Conservation (phyloP, 306 rosid genomes). For the Canavalia ensiformis region DNA sequence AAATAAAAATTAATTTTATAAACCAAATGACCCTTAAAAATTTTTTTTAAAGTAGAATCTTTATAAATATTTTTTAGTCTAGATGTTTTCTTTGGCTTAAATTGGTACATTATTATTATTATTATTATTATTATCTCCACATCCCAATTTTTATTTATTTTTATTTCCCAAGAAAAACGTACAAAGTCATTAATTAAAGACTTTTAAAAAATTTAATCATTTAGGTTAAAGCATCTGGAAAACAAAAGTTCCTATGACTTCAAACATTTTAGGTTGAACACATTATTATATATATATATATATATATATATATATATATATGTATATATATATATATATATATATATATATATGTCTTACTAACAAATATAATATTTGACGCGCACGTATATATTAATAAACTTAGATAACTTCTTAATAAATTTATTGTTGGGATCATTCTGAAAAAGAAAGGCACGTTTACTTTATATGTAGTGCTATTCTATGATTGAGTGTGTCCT, state of each 20-base stretch:
- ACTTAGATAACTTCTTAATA: background rate
- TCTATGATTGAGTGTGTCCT: conserved; percentile 44
- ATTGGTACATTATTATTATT: background rate
- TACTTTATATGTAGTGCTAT: background rate
- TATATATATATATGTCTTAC: background rate
- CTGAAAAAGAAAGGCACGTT: conserved; percentile 6
- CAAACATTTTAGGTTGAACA: background rate
- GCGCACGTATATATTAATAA: background rate
- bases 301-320: background rate
- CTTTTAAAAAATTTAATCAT: background rate
- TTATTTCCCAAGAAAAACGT: background rate
- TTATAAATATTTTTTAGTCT: no score
- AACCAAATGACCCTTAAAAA: no score
- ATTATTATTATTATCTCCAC: background rate
- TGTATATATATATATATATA: background rate
- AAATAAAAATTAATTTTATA: no score
- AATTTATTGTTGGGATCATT: background rate
- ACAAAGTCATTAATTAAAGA: background rate
- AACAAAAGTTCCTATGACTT: background rate
- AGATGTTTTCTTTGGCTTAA: background rate
- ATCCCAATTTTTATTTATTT: background rate
- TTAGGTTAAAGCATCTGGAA: background rate
- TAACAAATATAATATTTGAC: background rate
- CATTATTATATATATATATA: no score
- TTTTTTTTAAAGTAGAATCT: no score